These are phyloP conservation scores for Sarocladium oryzae DNA, from an alignment of 2,329 filamentous ascomycete species.

Conservation along the genomic window DNA sequence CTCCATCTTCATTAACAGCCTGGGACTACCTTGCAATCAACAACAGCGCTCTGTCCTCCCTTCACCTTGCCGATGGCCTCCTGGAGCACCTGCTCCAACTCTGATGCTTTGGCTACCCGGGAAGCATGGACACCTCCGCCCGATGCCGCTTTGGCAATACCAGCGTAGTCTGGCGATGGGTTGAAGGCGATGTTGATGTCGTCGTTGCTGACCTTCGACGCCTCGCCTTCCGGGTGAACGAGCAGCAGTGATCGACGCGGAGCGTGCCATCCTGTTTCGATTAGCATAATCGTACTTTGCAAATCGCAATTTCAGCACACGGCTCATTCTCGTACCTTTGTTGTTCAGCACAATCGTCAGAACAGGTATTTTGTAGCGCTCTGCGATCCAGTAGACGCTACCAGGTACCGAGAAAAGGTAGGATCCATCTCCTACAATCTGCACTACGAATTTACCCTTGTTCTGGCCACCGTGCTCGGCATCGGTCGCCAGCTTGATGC, in stretches of 20 bases:
- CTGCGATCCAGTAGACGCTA: conserved; percentile 50
- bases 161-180: conserved; percentile 51
- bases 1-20: conserved; percentile 34
- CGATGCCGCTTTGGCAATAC: conserved; percentile 54
- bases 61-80: conserved; percentile 45
- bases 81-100: conserved; percentile 40
- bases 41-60: conserved; percentile 43
- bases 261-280: conserved; percentile 47
- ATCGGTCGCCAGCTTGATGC: conserved; percentile 61
- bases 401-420: conserved; percentile 49
- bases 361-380: conserved; percentile 47
- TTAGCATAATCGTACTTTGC: background rate
- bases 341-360: conserved; percentile 52
- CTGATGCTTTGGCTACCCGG: conserved; percentile 37
- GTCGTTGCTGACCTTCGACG: conserved; percentile 49
- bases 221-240: conserved; percentile 51
- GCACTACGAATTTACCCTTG: conserved; percentile 44
- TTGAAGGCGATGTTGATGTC: conserved; percentile 57
- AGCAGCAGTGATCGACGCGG: conserved; percentile 49
- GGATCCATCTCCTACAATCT: conserved; percentile 52
- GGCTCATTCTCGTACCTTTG: conserved; percentile 33
- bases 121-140: conserved; percentile 47
- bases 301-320: background rate
- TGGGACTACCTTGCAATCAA: conserved; percentile 45
- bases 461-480: conserved; percentile 34